A percentile compares a stretch with the other conserved stretches of the same genome.
phyloP scores from a whole-genome alignment of 768 basidiomycete species.

The Tylopilus subfusipes region DNA sequence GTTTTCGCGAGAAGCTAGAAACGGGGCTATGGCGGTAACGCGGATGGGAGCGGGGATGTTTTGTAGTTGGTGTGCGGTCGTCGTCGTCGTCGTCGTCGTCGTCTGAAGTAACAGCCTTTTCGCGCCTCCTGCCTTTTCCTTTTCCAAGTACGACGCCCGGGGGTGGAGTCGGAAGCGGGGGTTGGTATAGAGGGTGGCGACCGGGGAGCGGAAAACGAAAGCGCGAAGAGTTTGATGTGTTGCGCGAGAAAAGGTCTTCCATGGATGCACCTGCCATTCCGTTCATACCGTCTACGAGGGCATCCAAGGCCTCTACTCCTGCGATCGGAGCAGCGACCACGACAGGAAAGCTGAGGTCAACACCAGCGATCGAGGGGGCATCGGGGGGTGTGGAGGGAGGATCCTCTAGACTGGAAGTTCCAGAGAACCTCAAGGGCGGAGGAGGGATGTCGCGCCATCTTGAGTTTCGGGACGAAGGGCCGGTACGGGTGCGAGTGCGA shows the following conservation, averaged over 20 bases:
- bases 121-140: conserved; percentile 31
- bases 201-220: conserved; percentile 57
- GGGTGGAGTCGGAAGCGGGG: conserved; percentile 80
- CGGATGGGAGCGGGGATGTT: conserved; percentile 15
- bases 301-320: conserved; percentile 86
- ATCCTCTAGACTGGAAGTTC: conserved; percentile 70
- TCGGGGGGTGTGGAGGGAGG: conserved; percentile 70
- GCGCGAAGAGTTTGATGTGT: conserved; percentile 46
- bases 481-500: conserved; percentile 55
- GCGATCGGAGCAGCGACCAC: conserved; percentile 73
- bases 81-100: conserved; percentile 48
- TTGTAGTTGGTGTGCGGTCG: conserved; percentile 9
- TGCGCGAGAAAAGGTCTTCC: conserved; percentile 49
- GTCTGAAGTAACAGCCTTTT: conserved; percentile 41
- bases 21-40: conserved; percentile 21
- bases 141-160: conserved; percentile 71
- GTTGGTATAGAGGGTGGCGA: conserved; percentile 76
- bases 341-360: conserved; percentile 52
- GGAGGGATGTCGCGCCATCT: conserved; percentile 44
- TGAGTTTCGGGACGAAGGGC: conserved; percentile 45
- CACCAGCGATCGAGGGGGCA: conserved; percentile 22
- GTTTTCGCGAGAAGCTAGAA: conserved; percentile 23
- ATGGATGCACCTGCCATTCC: conserved; percentile 70
- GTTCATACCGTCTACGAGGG: conserved; percentile 88
- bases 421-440: conserved; percentile 60